Percentiles rank a stretch among this genome's conserved stretches.
Evolutionary conservation across 495 filamentous ascomycete genomes (phyloP).

Genomic region (Aspergillus bridgeri): DNA sequence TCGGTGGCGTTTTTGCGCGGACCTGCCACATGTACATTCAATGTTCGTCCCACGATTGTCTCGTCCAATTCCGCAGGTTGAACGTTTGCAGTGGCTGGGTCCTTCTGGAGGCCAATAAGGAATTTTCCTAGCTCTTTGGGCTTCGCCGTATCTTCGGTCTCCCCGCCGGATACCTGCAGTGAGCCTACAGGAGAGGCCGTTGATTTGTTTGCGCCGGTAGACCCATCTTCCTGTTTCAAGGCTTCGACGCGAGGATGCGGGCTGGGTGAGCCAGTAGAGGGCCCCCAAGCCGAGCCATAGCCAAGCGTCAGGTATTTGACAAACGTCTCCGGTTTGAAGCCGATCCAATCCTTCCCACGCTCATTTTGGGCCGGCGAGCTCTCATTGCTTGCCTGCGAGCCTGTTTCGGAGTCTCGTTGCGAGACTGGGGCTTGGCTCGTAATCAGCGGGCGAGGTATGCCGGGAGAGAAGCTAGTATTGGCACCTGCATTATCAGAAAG

Average conservation of each 20-base stretch:
- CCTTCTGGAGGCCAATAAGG: slow-evolving; percentile 66
- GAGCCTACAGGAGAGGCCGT: background rate
- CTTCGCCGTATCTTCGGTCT: background rate
- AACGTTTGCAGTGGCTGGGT: slow-evolving; percentile 44
- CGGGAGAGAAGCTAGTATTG: slow-evolving; percentile 32
- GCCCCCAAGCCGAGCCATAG: slow-evolving; percentile 58
- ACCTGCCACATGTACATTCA: slow-evolving; percentile 41
- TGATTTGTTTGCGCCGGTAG: slow-evolving; percentile 4
- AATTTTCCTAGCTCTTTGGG: slow-evolving; percentile 51
- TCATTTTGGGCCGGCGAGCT: slow-evolving; percentile 19
- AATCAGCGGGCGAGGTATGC: slow-evolving; percentile 47
- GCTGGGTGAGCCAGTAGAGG: slow-evolving; percentile 30
- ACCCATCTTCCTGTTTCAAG: slow-evolving; percentile 16
- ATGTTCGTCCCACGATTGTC: slow-evolving; percentile 46
- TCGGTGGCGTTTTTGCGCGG: slow-evolving; percentile 9
- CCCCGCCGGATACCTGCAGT: background rate
- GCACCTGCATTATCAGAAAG: slow-evolving; percentile 16
- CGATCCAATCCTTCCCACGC: slow-evolving; percentile 20
- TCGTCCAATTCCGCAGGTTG: slow-evolving; percentile 26
- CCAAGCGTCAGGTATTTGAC: slow-evolving; percentile 61
- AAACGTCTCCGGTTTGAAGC: slow-evolving; percentile 41
- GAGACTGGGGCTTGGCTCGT: slow-evolving; percentile 23
- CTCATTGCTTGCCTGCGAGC: slow-evolving; percentile 13
- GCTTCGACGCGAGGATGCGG: slow-evolving; percentile 22
- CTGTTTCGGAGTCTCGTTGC: slow-evolving; percentile 19